Evolutionary conservation across 768 basidiomycete species (phyloP).

Genomic region (Suillus subaureus): DNA sequence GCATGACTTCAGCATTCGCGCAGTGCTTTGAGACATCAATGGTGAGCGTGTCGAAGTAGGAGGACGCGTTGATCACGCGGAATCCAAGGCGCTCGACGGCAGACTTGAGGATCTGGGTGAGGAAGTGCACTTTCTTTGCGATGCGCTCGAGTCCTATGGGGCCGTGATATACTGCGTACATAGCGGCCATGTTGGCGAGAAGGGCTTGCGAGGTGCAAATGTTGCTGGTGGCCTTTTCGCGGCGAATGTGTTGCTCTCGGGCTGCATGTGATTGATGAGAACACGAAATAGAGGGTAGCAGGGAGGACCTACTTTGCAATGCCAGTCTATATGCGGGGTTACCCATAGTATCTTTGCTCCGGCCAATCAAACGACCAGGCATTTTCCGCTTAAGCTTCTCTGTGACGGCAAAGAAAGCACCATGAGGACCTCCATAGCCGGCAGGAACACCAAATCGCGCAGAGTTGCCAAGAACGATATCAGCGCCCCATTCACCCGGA

Average conservation of each 20-base stretch:
- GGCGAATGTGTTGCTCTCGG: conserved; percentile 94
- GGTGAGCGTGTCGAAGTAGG: conserved; percentile 92
- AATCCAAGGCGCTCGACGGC: conserved; percentile 76
- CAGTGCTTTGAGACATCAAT: conserved; percentile 68
- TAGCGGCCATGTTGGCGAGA: conserved; percentile 98
- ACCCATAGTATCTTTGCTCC: conserved; percentile 83
- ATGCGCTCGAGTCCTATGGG: conserved; percentile 83
- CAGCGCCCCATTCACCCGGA: conserved; percentile 98
- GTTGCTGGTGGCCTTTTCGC: conserved; percentile 98
- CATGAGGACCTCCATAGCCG: conserved; percentile 96
- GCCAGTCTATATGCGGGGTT: conserved; percentile 90
- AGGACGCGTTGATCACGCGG: conserved; percentile 58
- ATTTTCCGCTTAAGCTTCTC: conserved; percentile 95
- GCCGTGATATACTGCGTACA: conserved; percentile 98
- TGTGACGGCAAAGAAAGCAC: conserved; percentile 94
- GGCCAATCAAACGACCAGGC: conserved; percentile 96
- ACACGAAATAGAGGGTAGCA: conserved; percentile 13
- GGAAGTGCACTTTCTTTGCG: conserved; percentile 86
- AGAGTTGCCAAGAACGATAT: conserved; percentile 93
- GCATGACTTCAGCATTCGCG: conserved; percentile 61
- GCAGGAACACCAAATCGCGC: conserved; percentile 96
- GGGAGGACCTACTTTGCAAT: conserved; percentile 76
- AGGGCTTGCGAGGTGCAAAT: conserved; percentile 98
- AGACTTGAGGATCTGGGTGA: conserved; percentile 75
- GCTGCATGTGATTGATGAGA: conserved; percentile 45